phyloP scores from a whole-genome alignment of 2,329 filamentous ascomycete species.

The Cladosporium sp. region DNA sequence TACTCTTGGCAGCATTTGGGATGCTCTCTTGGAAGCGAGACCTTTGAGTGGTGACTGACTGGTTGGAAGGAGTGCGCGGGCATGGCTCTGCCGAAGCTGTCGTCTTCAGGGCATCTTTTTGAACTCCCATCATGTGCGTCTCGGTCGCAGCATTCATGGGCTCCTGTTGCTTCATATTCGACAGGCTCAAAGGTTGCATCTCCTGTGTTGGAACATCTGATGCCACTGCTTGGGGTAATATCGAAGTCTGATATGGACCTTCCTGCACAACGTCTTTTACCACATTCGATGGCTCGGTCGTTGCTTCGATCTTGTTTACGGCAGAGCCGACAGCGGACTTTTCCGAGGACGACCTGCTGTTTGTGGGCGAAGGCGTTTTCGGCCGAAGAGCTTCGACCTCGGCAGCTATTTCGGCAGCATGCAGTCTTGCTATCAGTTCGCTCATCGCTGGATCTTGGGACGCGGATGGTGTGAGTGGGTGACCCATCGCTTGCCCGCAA shows the following conservation, averaged over 20 bases:
- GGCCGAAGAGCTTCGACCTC: background rate
- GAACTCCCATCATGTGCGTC: background rate
- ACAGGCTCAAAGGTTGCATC: too few relatives aligned
- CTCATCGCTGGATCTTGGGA: background rate
- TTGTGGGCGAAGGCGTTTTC: background rate
- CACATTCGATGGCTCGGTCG: background rate
- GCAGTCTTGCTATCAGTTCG: background rate
- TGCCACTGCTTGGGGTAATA: too few relatives aligned
- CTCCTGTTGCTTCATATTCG: background rate
- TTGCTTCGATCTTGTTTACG: background rate
- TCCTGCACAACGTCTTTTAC: background rate
- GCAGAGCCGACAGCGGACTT: background rate
- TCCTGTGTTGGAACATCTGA: too few relatives aligned
- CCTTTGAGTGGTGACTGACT: background rate
- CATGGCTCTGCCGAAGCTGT: background rate
- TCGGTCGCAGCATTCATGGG: background rate
- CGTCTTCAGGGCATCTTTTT: background rate
- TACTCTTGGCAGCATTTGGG: background rate
- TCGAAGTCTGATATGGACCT: background rate
- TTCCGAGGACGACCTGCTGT: conserved; percentile 1
- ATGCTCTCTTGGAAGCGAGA: background rate
- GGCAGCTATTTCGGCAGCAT: background rate
- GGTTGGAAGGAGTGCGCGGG: background rate
- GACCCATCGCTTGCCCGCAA: background rate
- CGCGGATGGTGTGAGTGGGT: background rate